Evolutionary conservation across 306 rosid genomes (phyloP), one percentile per base, ranked within the genome.

Genomic region (Heteromeles arbutifolia): DNA sequence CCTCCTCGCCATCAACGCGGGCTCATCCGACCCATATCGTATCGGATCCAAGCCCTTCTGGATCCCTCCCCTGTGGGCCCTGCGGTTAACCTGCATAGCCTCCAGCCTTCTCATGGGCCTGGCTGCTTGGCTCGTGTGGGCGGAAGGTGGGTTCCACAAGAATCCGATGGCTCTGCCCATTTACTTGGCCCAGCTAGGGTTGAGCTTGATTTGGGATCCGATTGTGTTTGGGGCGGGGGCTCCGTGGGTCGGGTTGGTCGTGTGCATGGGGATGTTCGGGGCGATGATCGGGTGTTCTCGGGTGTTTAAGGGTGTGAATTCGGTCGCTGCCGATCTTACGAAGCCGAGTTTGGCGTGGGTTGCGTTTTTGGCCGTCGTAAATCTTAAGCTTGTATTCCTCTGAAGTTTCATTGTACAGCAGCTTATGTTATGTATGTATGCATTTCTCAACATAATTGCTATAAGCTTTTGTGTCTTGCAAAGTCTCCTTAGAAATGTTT

Each of bases 71-170:
- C 22, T 72, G 12, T 88, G 90, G 92, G 87, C 79, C 28, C 25
- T 94, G 2, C 89, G 84, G 29, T 28, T 85, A 2, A 76, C 78
- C 0, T 85, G 84, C 53, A 78, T 82, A 25, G 87, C 90, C 6
- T 87, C 88, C 0, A 86, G 79, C 64, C 75, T 90, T 45, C 63
- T 92, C 59, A 87, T 84, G 90, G 91, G 92, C 17, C 72, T 88
- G 1, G 54, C 97, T 0, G 90, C 92, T 3, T 94, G 97, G 96
- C 90, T 92, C 41, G 85, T 90, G 0, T 94, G 97, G 98, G 96
- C 88, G 0, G 86, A 87, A 2, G 90, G 96, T 1, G 96, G 92
- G 1, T 94, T 94, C 80, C 98, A 92, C 6, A 71, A 64, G 37
- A 72, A 72, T 15, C 90, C 84, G 4, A 34, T 28, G 56, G 88